Base-by-base conservation (phyloP, 352 stramenopile genomes). In the Phytopythium mirpurense region DNA sequence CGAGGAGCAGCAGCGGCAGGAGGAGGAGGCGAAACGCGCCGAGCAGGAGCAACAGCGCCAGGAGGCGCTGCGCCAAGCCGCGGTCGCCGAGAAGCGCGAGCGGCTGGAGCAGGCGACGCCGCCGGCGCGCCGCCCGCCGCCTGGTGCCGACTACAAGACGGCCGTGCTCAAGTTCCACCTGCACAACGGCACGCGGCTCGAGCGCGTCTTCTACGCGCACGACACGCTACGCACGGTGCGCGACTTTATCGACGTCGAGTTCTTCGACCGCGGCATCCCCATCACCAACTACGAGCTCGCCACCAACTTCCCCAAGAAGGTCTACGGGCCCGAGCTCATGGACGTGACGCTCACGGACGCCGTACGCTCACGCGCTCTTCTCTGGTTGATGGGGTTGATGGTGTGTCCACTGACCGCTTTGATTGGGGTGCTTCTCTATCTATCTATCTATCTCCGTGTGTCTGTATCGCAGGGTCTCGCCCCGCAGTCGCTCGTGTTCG, bases 231-330 rank as follows among this genome's bases (percentile, higher is more conserved):
- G 88, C 54, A 78, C 65, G 12, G 78, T 91, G 44, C 83, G 83
- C 14, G 79, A 90, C 59, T 94, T 86, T 35, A 68, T 94, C 24
- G 83, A 94, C 48, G 83, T 94, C 0, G 68, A 74, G 63, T 88
- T 94, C 51, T 83, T 84, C 50, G 79, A 94, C 60, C 78, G 80
- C 16, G 65, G 78, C 6, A 86, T 94, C 54, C 19, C 68, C 36
- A 92, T 94, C 53, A 70, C 58, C 14, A 84, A 86, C 62, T 94
- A 91, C 55, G 83, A 94, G 46, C 56, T 94, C 54, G 81, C 81
- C 24, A 94, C 83, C n/a, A 94, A 91, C 55, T 94, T 84, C 45
- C 83, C 83, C 0, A 89, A 90, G 54, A 85, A 80, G 45, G 65
- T 74, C 1, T 93, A 86, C 54, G 77, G 80, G 0, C 68, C 76